These are phyloP conservation scores for Fusarium sarcochroum DNA, from an alignment of 2,329 filamentous ascomycete genomes.

Conservation along the genomic window DNA sequence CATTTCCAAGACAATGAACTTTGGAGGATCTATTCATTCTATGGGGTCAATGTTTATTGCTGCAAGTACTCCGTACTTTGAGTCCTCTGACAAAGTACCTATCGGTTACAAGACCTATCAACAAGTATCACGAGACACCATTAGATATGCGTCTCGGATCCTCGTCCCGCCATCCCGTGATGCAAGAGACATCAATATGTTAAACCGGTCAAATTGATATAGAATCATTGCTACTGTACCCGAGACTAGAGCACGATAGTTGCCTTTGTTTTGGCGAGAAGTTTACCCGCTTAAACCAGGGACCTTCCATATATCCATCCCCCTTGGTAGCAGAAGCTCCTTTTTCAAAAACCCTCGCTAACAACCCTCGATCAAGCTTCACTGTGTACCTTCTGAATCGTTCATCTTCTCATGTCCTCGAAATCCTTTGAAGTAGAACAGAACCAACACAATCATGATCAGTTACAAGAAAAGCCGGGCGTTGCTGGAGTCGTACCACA, in stretches of 20 bases:
- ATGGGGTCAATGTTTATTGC: too few species aligned
- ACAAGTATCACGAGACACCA: not conserved
- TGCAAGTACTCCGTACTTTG: too few species aligned
- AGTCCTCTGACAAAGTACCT: too few species aligned
- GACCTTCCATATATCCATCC: not conserved
- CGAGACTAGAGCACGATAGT: not conserved
- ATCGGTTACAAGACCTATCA: too few species aligned
- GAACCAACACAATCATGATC: constrained; percentile 14
- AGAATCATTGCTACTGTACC: not conserved
- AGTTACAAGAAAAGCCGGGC: constrained; percentile 19
- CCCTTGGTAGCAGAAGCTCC: not conserved
- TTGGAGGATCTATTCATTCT: too few species aligned
- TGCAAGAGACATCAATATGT: not conserved
- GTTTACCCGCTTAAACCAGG: constrained; percentile 14
- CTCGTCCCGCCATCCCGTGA: constrained; percentile 13
- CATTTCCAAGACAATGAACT: not conserved
- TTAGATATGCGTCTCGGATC: not conserved
- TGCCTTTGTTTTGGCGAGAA: constrained; percentile 25
- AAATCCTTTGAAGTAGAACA: constrained; percentile 1
- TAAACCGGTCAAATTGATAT: not conserved
- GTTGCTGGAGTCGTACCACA: constrained; percentile 16
- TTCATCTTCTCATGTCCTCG: not conserved
- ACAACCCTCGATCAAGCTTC: not conserved
- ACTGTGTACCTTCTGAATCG: too few species aligned
- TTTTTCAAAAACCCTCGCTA: not conserved